These are phyloP conservation scores for Mycena belliarum DNA, from an alignment of 768 basidiomycete species.

Conservation along the genomic window DNA sequence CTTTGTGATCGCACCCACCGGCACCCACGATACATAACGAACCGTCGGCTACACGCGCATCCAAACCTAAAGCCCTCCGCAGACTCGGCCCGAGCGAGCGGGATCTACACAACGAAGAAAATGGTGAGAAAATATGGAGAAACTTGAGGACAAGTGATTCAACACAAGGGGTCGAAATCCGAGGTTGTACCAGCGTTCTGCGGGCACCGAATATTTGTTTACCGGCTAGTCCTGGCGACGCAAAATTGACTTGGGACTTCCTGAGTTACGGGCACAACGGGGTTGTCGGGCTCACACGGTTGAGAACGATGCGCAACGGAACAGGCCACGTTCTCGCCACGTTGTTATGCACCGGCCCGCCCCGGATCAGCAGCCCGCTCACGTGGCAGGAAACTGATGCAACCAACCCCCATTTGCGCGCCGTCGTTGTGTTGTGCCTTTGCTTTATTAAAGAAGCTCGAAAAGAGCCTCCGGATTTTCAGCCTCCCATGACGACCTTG, in stretches of 20 bases:
- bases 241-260: constrained; percentile 1
- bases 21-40: constrained; percentile 12
- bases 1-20: neutral
- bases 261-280: constrained; percentile 17
- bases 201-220: too few relatives aligned
- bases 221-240: too few relatives aligned
- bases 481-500: constrained; percentile 13
- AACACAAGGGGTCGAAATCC: too few relatives aligned
- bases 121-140: too few relatives aligned
- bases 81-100: neutral
- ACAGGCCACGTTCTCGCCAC: constrained; percentile 41
- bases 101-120: neutral
- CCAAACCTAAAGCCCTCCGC: constrained; percentile 9
- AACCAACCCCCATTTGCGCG: too few relatives aligned
- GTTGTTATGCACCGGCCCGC: constrained; percentile 34
- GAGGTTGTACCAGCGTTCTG: too few relatives aligned
- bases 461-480: neutral
- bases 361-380: constrained; percentile 28
- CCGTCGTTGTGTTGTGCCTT: constrained; percentile 1
- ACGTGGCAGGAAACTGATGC: neutral
- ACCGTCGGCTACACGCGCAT: neutral
- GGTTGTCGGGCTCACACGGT: constrained; percentile 27
- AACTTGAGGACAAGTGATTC: too few relatives aligned
- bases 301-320: constrained; percentile 31
- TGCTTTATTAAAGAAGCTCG: constrained; percentile 8